These are phyloP conservation scores for Filobasidium floriforme DNA, from an alignment of 768 basidiomycete species.

Conservation along the genomic window DNA sequence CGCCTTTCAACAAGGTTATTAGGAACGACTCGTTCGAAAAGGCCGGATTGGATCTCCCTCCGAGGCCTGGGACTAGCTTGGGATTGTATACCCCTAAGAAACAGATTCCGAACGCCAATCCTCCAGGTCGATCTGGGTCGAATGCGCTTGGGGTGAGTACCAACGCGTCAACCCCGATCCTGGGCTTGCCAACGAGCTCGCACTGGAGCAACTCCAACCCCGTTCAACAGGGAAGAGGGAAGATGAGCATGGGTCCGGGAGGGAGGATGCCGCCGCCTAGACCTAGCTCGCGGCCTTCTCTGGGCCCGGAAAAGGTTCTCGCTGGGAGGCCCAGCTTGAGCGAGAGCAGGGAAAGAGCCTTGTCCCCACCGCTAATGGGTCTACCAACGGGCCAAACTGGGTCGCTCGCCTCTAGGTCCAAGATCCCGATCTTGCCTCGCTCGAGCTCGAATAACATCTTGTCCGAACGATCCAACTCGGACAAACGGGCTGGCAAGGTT, in stretches of 20 bases:
- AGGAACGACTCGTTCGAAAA: not conserved
- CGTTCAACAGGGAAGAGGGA: not conserved
- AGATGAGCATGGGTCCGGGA: slow-evolving; percentile 6
- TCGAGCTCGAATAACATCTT: not conserved
- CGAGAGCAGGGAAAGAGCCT: not conserved
- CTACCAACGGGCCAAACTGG: not conserved
- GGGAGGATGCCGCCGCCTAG: not conserved
- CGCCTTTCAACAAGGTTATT: not conserved
- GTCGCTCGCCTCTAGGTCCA: not conserved
- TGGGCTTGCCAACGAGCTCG: not conserved
- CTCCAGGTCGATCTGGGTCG: not conserved
- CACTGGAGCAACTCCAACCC: not conserved
- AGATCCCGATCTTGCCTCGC: not conserved
- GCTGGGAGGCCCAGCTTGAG: slow-evolving; percentile 2
- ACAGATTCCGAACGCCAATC: not conserved
- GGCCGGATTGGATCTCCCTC: slow-evolving; percentile 1
- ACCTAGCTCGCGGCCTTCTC: slow-evolving; percentile 4
- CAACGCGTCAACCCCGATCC: not conserved
- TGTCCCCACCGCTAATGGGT: not conserved
- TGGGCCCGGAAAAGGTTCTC: slow-evolving; percentile 1
- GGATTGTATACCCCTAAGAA: not conserved
- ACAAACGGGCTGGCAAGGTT: not conserved
- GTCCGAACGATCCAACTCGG: not conserved
- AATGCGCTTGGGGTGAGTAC: not conserved
- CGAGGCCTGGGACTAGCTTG: not conserved